phyloP scores from a whole-genome alignment of 345 rosid genomes.

The Eucalyptus sp. region DNA sequence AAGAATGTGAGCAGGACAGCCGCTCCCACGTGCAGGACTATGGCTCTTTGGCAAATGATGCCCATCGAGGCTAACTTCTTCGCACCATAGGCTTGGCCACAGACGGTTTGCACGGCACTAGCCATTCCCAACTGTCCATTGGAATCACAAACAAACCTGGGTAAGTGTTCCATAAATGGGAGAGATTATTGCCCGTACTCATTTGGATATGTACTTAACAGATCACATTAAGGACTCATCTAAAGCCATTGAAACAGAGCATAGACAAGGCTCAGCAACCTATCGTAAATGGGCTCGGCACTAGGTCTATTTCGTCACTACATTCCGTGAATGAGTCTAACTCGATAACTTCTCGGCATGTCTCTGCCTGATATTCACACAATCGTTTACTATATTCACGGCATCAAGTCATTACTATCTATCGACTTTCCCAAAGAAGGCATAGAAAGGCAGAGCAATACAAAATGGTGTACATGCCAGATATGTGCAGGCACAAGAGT shows the following conservation, averaged over 20 bases:
- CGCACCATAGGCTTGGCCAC: constrained; percentile 96
- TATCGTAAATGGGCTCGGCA: background rate
- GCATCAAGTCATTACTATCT: background rate
- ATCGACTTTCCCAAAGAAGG: background rate
- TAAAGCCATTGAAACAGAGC: background rate
- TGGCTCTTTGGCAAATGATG: constrained; percentile 80
- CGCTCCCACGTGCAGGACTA: constrained; percentile 64
- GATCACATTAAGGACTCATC: background rate
- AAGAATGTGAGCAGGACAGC: constrained; percentile 59
- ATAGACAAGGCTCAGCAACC: background rate
- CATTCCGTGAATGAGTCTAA: background rate
- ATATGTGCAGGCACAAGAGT: background rate
- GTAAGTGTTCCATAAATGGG: background rate
- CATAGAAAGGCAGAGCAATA: background rate
- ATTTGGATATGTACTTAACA: background rate
- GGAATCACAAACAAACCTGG: background rate
- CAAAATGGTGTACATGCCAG: background rate
- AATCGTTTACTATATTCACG: background rate
- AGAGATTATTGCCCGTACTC: background rate
- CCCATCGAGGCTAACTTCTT: constrained; percentile 67
- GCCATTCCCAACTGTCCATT: constrained; percentile 79
- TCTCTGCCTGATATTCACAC: background rate
- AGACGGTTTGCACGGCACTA: constrained; percentile 90
- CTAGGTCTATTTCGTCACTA: background rate
- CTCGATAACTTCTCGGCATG: background rate